These are phyloP conservation scores for Ocimum tenuiflorum DNA, from an alignment of 257 asterid genomes.

Conservation along the genomic window DNA sequence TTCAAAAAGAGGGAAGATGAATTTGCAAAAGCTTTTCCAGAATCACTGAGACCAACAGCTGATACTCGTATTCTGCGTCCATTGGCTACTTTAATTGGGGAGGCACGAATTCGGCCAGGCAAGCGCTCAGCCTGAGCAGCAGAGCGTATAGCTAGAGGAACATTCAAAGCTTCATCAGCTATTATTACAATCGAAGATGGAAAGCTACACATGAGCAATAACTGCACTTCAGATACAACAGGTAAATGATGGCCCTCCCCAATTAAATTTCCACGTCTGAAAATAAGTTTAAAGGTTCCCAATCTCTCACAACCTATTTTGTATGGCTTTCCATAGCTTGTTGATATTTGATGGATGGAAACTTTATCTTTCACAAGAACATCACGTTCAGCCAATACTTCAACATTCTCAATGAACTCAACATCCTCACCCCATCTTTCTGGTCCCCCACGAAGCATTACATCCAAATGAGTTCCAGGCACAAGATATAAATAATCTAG, in stretches of 20 bases:
- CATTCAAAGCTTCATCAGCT: constrained; percentile 66
- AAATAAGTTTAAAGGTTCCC: constrained; percentile 55
- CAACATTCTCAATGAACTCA: constrained; percentile 56
- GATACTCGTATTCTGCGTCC: constrained; percentile 76
- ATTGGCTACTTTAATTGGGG: constrained; percentile 71
- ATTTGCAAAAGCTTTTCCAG: constrained; percentile 77
- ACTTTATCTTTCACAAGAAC: constrained; percentile 28
- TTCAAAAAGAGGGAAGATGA: constrained; percentile 67
- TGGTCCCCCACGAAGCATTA: constrained; percentile 83
- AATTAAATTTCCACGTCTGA: constrained; percentile 77
- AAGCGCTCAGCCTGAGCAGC: constrained; percentile 64
- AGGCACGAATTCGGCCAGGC: constrained; percentile 50
- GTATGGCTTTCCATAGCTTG: constrained; percentile 46
- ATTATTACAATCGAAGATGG: constrained; percentile 67
- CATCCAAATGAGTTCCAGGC: constrained; percentile 66
- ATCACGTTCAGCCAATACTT: constrained; percentile 32
- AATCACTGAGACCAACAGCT: constrained; percentile 64
- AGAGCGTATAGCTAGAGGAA: constrained; percentile 42
- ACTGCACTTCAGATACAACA: constrained; percentile 62
- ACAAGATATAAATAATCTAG: constrained; percentile 57
- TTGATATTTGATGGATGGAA: constrained; percentile 29
- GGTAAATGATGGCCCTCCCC: constrained; percentile 71
- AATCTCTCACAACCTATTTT: constrained; percentile 58
- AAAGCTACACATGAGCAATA: constrained; percentile 50
- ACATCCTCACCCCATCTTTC: constrained; percentile 68